These are phyloP conservation scores for Hypholoma fasciculare DNA, from an alignment of 768 basidiomycete species.

Conservation along the genomic window DNA sequence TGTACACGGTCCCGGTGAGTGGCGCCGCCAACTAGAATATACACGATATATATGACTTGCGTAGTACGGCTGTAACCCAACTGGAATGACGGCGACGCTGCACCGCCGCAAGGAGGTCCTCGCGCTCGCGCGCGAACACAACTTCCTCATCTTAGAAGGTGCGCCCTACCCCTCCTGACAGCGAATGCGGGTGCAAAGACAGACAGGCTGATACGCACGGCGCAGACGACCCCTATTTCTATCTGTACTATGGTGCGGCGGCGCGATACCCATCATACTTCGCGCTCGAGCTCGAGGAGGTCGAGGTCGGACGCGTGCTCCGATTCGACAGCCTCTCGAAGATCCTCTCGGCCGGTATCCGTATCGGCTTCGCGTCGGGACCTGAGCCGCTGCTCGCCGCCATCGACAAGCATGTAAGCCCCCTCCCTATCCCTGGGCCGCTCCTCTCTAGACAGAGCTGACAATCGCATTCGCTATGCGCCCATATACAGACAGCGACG, in stretches of 20 bases:
- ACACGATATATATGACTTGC: not conserved
- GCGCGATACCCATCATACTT: constrained; percentile 80
- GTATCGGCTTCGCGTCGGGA: constrained; percentile 80
- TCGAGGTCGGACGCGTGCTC: constrained; percentile 74
- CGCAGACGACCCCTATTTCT: constrained; percentile 67
- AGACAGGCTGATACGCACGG: not conserved
- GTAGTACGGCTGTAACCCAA: constrained; percentile 86
- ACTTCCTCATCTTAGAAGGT: constrained; percentile 88
- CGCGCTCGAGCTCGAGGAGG: constrained; percentile 66
- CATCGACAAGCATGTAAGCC: constrained; percentile 69
- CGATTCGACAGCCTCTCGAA: constrained; percentile 93
- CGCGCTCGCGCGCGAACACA: constrained; percentile 65
- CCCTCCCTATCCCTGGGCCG: constrained; percentile 19
- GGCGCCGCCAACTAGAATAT: not conserved
- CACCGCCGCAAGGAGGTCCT: constrained; percentile 74
- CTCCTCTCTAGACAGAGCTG: not conserved
- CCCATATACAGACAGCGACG: constrained; percentile 49
- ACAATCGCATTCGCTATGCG: not conserved
- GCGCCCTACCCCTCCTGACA: constrained; percentile 8
- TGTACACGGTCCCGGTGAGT: constrained; percentile 81
- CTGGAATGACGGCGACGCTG: constrained; percentile 73
- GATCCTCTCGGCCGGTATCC: constrained; percentile 73
- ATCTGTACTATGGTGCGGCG: constrained; percentile 69
- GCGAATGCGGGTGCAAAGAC: not conserved
- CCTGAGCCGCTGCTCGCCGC: constrained; percentile 65